These are phyloP conservation scores for Myriosclerotinia duriaeana DNA, from an alignment of 2,329 filamentous ascomycete genomes.

Conservation along the genomic window DNA sequence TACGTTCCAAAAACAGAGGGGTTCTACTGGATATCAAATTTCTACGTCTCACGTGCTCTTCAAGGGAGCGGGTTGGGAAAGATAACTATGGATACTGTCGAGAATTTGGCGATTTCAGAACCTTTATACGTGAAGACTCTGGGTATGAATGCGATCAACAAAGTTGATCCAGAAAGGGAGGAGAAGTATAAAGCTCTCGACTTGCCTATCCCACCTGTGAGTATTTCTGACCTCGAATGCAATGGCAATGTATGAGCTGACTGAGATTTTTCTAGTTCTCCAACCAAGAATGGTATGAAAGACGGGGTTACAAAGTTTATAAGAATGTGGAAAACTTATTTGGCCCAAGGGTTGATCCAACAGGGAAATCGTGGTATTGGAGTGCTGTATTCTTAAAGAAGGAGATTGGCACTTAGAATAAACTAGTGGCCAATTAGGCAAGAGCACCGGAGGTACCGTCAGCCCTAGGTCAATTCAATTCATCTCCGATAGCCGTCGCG, in stretches of 20 bases:
- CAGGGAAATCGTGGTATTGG: conserved; percentile 30
- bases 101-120: conserved; percentile 29
- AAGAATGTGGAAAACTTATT: conserved; percentile 26
- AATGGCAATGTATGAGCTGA: not conserved
- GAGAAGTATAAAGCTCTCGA: conserved; percentile 28
- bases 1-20: conserved; percentile 24
- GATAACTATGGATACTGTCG: conserved; percentile 32
- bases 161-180: conserved; percentile 24
- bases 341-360: conserved; percentile 26
- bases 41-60: conserved; percentile 36
- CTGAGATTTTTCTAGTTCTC: conserved; percentile 28
- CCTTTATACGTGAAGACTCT: conserved; percentile 33
- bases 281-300: conserved; percentile 36
- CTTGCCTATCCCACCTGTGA: conserved; percentile 26
- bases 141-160: conserved; percentile 29
- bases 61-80: conserved; percentile 33
- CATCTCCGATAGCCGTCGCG: not conserved
- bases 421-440: not conserved
- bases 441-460: not conserved
- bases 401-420: conserved; percentile 17
- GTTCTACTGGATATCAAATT: conserved; percentile 33
- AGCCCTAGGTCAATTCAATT: not conserved
- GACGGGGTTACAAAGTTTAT: conserved; percentile 34
- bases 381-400: conserved; percentile 33
- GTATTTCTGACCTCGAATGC: not conserved